Percentiles rank a stretch among this genome's conserved stretches.
Conservation (phyloP, 257 asterid genomes). For the Solanum sitiens region DNA sequence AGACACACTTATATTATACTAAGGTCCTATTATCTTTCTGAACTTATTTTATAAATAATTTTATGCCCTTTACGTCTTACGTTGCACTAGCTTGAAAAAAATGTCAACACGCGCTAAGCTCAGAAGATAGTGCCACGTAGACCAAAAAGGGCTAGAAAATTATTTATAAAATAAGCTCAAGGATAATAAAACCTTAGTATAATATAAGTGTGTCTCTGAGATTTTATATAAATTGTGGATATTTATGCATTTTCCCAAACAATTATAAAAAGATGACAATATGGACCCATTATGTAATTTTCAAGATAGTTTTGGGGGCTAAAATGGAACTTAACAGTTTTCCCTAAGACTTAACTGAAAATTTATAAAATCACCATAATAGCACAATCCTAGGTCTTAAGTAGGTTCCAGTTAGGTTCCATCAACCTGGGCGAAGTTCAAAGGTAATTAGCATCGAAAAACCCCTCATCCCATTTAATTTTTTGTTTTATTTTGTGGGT, state of each 20-base stretch:
- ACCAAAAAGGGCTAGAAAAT: no score
- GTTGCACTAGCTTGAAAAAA: no score
- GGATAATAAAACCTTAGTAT: no score
- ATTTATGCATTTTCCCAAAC: no score
- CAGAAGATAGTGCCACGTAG: no score
- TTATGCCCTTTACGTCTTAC: no score
- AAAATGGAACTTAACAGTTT: neutral
- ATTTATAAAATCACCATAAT: neutral
- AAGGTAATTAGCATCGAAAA: neutral
- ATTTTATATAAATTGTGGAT: no score
- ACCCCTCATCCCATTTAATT: neutral
- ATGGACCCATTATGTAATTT: neutral
- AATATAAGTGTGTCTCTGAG: no score
- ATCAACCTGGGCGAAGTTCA: neutral
- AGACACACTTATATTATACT: no score
- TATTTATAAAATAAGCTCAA: no score
- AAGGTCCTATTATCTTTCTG: accelerated
- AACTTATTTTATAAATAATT: no score
- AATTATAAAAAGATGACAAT: neutral
- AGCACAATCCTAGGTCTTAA: neutral
- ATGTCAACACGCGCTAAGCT: no score
- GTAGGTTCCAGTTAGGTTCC: neutral
- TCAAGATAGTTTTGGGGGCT: neutral
- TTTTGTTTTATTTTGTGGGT: neutral
- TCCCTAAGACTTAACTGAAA: neutral